Conservation (phyloP, 2,329 filamentous ascomycete species). For the Verticillium longisporum region DNA sequence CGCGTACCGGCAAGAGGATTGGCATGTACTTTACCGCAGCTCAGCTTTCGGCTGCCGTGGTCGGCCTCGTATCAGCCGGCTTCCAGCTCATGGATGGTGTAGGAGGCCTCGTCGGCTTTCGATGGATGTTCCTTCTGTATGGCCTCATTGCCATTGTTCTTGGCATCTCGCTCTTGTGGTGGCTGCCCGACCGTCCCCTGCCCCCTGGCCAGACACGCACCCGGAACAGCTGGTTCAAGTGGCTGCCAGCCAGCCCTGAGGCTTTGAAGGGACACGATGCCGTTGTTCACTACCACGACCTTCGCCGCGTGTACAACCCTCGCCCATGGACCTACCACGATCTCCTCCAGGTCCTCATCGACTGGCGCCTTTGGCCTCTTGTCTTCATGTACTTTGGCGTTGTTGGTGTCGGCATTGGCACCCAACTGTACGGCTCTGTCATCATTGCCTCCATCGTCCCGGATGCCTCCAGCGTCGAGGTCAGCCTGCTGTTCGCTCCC, state of each 20-base stretch:
- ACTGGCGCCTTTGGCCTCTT: conserved; percentile 86
- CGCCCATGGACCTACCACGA: conserved; percentile 68
- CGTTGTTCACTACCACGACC: conserved; percentile 72
- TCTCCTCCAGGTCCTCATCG: conserved; percentile 62
- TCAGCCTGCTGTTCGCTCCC: conserved; percentile 79
- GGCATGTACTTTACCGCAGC: conserved; percentile 85
- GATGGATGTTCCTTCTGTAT: conserved; percentile 91
- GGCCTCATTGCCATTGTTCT: conserved; percentile 68
- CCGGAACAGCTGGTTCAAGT: conserved; percentile 48
- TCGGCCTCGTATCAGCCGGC: conserved; percentile 81
- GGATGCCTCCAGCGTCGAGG: conserved; percentile 61
- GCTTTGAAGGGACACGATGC: conserved; percentile 73
- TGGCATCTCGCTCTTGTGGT: conserved; percentile 73
- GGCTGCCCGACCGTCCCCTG: conserved; percentile 78
- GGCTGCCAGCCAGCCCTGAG: conserved; percentile 62
- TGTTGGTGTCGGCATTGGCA: conserved; percentile 85
- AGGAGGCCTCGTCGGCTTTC: conserved; percentile 71
- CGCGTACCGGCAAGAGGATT: conserved; percentile 78
- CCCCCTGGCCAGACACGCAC: conserved; percentile 58
- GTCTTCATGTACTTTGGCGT: conserved; percentile 92
- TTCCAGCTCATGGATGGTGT: conserved; percentile 86
- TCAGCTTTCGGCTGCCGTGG: conserved; percentile 82
- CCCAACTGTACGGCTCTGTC: conserved; percentile 79
- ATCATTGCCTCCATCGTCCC: conserved; percentile 79
- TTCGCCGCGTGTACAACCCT: conserved; percentile 72